These are phyloP conservation scores for Trametes pubescens DNA, from an alignment of 1,284 basidiomycete species.

Conservation along the genomic window DNA sequence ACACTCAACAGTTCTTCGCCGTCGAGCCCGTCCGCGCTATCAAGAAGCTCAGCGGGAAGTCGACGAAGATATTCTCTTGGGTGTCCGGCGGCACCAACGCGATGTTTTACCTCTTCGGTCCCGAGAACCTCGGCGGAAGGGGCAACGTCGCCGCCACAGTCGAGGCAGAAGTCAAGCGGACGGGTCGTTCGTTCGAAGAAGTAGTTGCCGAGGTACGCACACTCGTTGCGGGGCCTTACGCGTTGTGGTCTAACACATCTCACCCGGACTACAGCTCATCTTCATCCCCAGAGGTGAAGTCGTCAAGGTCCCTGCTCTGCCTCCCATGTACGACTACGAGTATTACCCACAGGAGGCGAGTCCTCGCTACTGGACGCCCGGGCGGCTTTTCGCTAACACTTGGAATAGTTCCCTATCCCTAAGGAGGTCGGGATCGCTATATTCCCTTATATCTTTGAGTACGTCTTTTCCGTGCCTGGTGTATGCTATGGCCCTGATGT, in stretches of 20 bases:
- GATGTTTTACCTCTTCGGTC: conserved; percentile 28
- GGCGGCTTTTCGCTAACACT: too few species aligned
- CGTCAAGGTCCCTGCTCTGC: conserved; percentile 31
- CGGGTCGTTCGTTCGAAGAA: conserved; percentile 20
- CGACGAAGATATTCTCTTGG: conserved; percentile 32
- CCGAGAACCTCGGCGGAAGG: conserved; percentile 26
- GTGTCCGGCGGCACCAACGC: conserved; percentile 24
- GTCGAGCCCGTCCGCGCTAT: conserved; percentile 14
- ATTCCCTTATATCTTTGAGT: conserved; percentile 22
- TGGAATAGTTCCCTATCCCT: background rate
- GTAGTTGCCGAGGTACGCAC: conserved; percentile 27
- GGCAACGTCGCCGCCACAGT: conserved; percentile 27
- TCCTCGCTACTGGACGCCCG: background rate
- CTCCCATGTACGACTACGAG: conserved; percentile 39
- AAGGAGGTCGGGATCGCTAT: background rate
- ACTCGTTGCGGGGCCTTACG: background rate
- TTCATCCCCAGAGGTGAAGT: conserved; percentile 26
- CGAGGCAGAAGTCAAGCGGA: conserved; percentile 22
- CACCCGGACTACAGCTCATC: conserved; percentile 4
- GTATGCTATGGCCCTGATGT: background rate
- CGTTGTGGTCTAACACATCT: background rate
- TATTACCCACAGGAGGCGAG: conserved; percentile 35
- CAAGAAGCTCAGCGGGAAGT: conserved; percentile 18
- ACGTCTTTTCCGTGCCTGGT: background rate
- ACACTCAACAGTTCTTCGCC: conserved; percentile 28